phyloP scores from a whole-genome alignment of 129 eudicot genomes.

The Smallanthus sonchifolius region DNA sequence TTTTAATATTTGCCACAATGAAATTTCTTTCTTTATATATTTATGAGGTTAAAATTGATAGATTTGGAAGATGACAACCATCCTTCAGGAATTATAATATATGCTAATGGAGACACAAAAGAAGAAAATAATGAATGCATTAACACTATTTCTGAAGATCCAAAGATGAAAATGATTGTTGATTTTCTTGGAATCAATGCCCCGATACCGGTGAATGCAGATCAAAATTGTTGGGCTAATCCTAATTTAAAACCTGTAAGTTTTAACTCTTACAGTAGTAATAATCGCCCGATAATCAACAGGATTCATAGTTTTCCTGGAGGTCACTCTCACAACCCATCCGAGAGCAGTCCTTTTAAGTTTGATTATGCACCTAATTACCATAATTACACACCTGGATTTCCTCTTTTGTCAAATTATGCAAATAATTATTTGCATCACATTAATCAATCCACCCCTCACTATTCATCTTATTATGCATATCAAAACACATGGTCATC shows the following conservation, averaged over 20 bases:
- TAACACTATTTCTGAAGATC: slow-evolving; percentile 18
- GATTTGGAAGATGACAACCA: slow-evolving; percentile 52
- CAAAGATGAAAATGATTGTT: slow-evolving; percentile 54
- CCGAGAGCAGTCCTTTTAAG: background rate
- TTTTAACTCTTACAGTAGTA: slow-evolving; percentile 8
- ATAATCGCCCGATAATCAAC: background rate
- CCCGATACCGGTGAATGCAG: slow-evolving; percentile 63
- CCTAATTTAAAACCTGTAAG: background rate
- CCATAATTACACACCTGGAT: slow-evolving; percentile 8
- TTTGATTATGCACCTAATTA: slow-evolving; percentile 18
- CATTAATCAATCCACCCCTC: background rate
- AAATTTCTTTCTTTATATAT: background rate
- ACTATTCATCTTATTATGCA: slow-evolving; percentile 12
- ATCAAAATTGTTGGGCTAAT: slow-evolving; percentile 48
- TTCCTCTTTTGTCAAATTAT: slow-evolving; percentile 28
- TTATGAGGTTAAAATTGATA: slow-evolving; percentile 3
- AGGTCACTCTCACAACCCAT: slow-evolving; percentile 1
- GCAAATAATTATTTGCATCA: slow-evolving; percentile 18
- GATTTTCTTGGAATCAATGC: slow-evolving; percentile 78
- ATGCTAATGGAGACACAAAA: slow-evolving; percentile 42
- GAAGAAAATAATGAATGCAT: slow-evolving; percentile 54
- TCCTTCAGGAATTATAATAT: slow-evolving; percentile 75
- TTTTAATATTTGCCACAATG: background rate
- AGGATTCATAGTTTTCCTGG: background rate
- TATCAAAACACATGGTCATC: slow-evolving; percentile 21